Conservation (phyloP, 441 rosid genomes). For the Metrosideros polymorpha region DNA sequence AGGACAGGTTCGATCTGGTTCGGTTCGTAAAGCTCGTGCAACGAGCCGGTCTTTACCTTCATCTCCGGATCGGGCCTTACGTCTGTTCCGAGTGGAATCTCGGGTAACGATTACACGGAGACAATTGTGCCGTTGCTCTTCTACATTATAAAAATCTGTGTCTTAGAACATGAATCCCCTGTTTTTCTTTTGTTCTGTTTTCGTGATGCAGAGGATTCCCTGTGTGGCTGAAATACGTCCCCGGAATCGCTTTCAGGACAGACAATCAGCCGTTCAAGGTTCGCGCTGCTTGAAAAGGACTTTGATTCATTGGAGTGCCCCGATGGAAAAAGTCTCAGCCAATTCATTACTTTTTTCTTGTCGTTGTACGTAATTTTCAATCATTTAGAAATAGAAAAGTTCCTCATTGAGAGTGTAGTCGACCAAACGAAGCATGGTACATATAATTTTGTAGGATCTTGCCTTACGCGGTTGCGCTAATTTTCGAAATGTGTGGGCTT, state of each 20-base stretch:
- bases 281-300: neutral
- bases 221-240: conserved; percentile 9
- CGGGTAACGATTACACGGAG: neutral
- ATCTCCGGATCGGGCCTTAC: conserved; percentile 6
- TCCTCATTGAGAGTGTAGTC: neutral
- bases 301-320: neutral
- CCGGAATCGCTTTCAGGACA: conserved; percentile 8
- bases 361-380: neutral
- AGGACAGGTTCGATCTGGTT: conserved; percentile 5
- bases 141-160: neutral
- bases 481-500: neutral
- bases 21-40: conserved; percentile 8
- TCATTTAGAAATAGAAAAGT: neutral
- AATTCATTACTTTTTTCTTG: neutral
- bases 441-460: neutral
- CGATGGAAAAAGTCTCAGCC: neutral
- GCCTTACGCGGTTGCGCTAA: neutral
- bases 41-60: conserved; percentile 3
- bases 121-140: neutral
- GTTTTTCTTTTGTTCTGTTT: neutral
- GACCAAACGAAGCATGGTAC: neutral
- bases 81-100: conserved; percentile 5
- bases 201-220: conserved; percentile 5
- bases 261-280: conserved; percentile 9
- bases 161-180: neutral